Percentiles rank a stretch among this genome's conserved stretches.
phyloP scores from a whole-genome alignment of 2,329 filamentous ascomycete species.

The Bertia moriformis region DNA sequence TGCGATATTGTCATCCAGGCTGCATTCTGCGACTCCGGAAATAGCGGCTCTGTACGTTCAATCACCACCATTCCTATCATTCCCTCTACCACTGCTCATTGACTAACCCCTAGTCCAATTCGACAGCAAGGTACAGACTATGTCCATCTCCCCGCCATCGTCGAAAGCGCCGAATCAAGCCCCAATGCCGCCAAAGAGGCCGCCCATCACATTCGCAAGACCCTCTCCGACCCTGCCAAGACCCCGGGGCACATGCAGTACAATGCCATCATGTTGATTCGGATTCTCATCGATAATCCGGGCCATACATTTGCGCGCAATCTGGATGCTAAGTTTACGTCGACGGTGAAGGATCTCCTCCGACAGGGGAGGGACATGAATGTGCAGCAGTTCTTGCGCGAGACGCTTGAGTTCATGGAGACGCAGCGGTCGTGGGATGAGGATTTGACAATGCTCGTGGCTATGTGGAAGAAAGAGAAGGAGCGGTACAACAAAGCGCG shows the following conservation, averaged over 20 bases:
- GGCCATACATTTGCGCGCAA: slow-evolving; percentile 49
- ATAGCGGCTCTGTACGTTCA: too few relatives aligned
- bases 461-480: slow-evolving; percentile 1
- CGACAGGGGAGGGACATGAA: slow-evolving; percentile 39
- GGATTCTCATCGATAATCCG: slow-evolving; percentile 53
- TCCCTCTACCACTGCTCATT: too few relatives aligned
- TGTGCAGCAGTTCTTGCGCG: slow-evolving; percentile 46
- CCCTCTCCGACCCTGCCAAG: slow-evolving; percentile 26
- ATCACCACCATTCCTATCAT: too few relatives aligned
- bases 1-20: too few relatives aligned
- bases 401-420: slow-evolving; percentile 45
- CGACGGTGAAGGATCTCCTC: slow-evolving; percentile 43
- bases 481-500: too few relatives aligned
- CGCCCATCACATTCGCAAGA: slow-evolving; percentile 42
- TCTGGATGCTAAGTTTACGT: slow-evolving; percentile 44
- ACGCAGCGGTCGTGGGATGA: slow-evolving; percentile 24
- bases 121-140: slow-evolving; percentile 41
- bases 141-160: slow-evolving; percentile 51
- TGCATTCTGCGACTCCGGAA: too few relatives aligned
- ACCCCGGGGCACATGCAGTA: slow-evolving; percentile 31
- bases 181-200: slow-evolving; percentile 45
- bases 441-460: slow-evolving; percentile 36
- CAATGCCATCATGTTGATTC: slow-evolving; percentile 55
- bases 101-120: too few relatives aligned
- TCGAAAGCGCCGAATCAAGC: slow-evolving; percentile 52